Conservation (phyloP, 1,284 basidiomycete species). For the Neonothopanus nambi region DNA sequence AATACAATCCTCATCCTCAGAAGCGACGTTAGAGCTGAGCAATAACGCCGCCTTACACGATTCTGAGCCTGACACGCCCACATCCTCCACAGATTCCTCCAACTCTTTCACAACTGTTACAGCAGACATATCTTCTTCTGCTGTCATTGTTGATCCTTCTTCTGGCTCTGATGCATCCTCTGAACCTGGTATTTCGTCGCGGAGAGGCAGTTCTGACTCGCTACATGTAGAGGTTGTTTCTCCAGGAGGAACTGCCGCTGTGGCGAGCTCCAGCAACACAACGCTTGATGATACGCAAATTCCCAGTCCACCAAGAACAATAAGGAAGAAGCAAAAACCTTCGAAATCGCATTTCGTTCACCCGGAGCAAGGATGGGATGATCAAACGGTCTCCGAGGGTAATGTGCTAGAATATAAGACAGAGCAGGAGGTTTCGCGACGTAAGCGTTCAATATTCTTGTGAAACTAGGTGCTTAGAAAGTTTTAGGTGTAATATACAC, state of each 20-base stretch:
- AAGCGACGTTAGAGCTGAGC: no score
- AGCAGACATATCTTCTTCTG: slow-evolving; percentile 1
- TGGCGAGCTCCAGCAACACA: background rate
- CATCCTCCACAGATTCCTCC: slow-evolving; percentile 2
- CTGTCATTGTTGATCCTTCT: background rate
- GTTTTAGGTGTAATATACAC: slow-evolving; percentile 14
- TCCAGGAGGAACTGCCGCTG: background rate
- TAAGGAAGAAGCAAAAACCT: background rate
- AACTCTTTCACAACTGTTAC: slow-evolving; percentile 11
- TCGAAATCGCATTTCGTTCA: background rate
- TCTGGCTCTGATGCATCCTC: background rate
- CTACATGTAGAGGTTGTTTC: background rate
- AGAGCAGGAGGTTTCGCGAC: slow-evolving; percentile 10
- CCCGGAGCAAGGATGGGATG: slow-evolving; percentile 19
- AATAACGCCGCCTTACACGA: background rate
- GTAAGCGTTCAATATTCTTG: slow-evolving; percentile 7
- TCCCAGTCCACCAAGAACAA: slow-evolving; percentile 2
- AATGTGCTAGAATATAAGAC: slow-evolving; percentile 15
- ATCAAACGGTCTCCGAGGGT: slow-evolving; percentile 10
- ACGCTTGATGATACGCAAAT: background rate
- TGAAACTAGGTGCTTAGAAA: background rate
- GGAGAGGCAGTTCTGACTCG: background rate
- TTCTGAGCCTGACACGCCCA: slow-evolving; percentile 9
- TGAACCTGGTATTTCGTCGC: no score
- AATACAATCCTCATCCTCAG: no score